Percentiles rank a stretch among this genome's conserved stretches.
phyloP scores from a whole-genome alignment of 2,329 filamentous ascomycete species.

The Cytospora leucostoma region DNA sequence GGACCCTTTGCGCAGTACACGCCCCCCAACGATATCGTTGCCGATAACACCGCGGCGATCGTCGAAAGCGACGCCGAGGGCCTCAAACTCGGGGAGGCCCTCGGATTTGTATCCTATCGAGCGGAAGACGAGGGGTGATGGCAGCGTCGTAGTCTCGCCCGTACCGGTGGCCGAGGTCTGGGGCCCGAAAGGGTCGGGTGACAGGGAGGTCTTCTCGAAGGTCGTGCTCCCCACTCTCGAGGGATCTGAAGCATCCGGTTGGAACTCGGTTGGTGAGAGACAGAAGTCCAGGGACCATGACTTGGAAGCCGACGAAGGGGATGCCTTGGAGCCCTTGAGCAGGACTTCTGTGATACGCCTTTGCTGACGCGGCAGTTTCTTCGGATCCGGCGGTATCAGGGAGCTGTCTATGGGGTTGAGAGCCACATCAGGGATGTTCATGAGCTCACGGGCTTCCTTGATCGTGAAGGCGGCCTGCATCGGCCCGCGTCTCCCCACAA shows the following conservation, averaged over 20 bases:
- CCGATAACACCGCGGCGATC: conserved; percentile 71
- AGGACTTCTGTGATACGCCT: conserved; percentile 81
- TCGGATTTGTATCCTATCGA: conserved; percentile 94
- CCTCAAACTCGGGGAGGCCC: conserved; percentile 71
- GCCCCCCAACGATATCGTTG: conserved; percentile 75
- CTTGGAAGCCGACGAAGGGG: conserved; percentile 53
- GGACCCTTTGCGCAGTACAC: conserved; percentile 52
- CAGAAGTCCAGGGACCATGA: conserved; percentile 87
- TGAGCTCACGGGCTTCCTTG: conserved; percentile 87
- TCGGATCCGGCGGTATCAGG: conserved; percentile 68
- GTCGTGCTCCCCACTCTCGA: conserved; percentile 62
- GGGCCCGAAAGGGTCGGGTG: conserved; percentile 54
- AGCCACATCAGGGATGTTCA: conserved; percentile 70
- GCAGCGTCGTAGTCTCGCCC: conserved; percentile 53
- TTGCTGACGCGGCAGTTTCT: conserved; percentile 71
- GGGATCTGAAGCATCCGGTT: conserved; percentile 48
- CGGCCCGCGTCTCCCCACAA: conserved; percentile 88
- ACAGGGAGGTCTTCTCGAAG: conserved; percentile 64
- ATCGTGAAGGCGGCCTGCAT: conserved; percentile 94
- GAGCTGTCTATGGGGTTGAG: conserved; percentile 69
- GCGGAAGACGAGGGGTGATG: conserved; percentile 76
- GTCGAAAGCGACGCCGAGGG: conserved; percentile 79
- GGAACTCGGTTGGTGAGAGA: conserved; percentile 73
- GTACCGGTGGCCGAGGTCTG: conserved; percentile 51
- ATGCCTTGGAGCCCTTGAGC: conserved; percentile 66